Evolutionary conservation across 2,329 filamentous ascomycete genomes (phyloP), one percentile per base, ranked within the genome.

Genomic region (Fusarium proliferatum): DNA sequence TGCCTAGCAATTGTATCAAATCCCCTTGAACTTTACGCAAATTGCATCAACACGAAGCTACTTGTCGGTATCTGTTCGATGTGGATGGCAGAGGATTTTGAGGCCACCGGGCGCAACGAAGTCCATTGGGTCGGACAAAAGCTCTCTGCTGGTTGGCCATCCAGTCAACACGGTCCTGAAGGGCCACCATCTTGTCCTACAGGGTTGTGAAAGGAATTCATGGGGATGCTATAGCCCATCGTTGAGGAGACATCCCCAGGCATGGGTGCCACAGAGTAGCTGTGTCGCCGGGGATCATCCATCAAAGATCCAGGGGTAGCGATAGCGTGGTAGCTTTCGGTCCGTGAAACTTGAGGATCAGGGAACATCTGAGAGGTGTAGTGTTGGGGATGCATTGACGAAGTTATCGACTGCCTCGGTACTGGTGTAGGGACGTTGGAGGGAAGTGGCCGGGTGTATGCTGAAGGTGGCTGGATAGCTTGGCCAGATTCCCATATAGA

Each of bases 401-500:
- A 66, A 51, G 73, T 67, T 23, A 78, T 74, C 33, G 77, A 71
- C 43, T 71, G 66, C 30, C 75, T 75, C 56, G 61, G 64, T 57
- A 78, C 71, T 38, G 67, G 64, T 21, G 67, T 67, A 41, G 77
- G 70, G n/a, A 73, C 57, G 56, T 77, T 71, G 26, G 76, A 73
- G 17, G 73, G 69, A 16, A 78, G 70, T 60, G 78, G 77, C 19
- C 79, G 78, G n/a, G 71, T 65, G 55, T 79, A 81, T 21, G 76
- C 56, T 45, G 77, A 56, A 15, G 70, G 67, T 28, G 74, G 57
- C 58, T 79, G 77, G 12, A 77, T 56, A 26, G 76, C 58, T 53
- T 79, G 79, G 17, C 79, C 68, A 6, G 78, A 51, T 45, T 82
- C 80, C 82, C 82, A 83, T 2, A 81, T 53, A 4, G 81, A 79